Conservation (phyloP, 768 basidiomycete species). For the Hericium alpestre region DNA sequence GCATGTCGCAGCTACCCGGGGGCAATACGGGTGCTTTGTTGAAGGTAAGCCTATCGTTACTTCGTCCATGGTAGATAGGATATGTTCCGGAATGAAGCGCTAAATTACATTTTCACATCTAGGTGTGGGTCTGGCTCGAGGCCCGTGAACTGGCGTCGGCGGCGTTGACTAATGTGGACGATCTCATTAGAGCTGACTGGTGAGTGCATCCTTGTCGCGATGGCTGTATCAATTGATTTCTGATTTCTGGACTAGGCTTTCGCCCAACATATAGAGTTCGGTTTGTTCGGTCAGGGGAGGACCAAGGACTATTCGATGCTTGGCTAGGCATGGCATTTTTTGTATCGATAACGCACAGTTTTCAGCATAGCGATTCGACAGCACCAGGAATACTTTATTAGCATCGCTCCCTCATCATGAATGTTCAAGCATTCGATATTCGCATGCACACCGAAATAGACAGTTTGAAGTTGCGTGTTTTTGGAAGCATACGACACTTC, state of each 20-base stretch:
- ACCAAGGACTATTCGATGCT: background rate
- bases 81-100: background rate
- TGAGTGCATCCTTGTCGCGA: conserved; percentile 28
- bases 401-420: too few relatives aligned
- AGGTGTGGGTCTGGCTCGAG: conserved; percentile 93
- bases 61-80: background rate
- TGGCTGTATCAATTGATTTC: background rate
- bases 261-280: conserved; percentile 33
- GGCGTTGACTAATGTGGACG: conserved; percentile 73
- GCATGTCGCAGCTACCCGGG: conserved; percentile 49
- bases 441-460: too few relatives aligned
- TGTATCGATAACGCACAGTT: too few relatives aligned
- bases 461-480: too few relatives aligned
- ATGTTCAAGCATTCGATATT: too few relatives aligned
- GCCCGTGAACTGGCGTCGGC: conserved; percentile 77
- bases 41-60: conserved; percentile 46
- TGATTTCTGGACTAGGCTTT: conserved; percentile 31
- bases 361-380: too few relatives aligned
- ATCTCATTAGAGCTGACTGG: conserved; percentile 82
- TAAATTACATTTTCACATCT: conserved; percentile 2
- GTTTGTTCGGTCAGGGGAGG: background rate
- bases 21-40: conserved; percentile 76
- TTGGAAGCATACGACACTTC: too few relatives aligned
- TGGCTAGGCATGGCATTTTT: too few relatives aligned
- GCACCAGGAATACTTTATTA: too few relatives aligned